phyloP scores from a whole-genome alignment of 2,329 filamentous ascomycete genomes.

The Colletotrichum neosansevieriae region DNA sequence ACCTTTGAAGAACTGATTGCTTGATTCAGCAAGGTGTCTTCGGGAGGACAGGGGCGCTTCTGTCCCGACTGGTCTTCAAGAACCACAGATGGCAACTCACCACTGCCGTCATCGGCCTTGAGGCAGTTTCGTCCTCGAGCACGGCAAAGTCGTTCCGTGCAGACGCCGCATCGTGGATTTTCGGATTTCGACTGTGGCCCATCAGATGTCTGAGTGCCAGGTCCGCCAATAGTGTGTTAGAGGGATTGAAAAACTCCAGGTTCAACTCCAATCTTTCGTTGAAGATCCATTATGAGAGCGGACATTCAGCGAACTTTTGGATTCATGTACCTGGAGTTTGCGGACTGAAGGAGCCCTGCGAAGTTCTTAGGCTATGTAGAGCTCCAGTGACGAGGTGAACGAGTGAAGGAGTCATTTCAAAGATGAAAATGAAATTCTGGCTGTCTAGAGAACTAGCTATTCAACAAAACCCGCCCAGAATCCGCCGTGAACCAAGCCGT shows the following conservation, averaged over 20 bases:
- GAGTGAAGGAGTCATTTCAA: neutral
- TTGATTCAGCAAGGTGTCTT: neutral
- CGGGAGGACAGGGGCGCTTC: neutral
- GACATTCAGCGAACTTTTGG: no score
- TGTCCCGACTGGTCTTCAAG: no score
- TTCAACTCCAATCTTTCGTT: neutral
- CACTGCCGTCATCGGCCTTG: neutral
- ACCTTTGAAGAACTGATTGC: neutral
- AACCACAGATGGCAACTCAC: no score
- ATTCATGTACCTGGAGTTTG: no score
- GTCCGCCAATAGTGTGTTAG: neutral
- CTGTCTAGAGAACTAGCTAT: conserved; percentile 32
- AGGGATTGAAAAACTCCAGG: neutral
- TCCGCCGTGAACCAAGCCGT: conserved; percentile 19
- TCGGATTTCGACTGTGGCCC: neutral
- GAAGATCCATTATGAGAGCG: neutral
- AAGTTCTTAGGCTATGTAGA: no score
- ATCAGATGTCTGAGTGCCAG: neutral
- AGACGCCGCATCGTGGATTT: neutral
- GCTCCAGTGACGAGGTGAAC: no score
- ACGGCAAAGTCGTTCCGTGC: neutral
- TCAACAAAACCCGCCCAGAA: conserved; percentile 1
- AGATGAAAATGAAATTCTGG: conserved; percentile 13
- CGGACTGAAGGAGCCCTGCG: no score
- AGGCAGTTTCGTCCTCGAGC: neutral